Percentiles rank a stretch among this genome's conserved stretches.
phyloP scores from a whole-genome alignment of 1,284 basidiomycete species.

The Irpex lacteus region DNA sequence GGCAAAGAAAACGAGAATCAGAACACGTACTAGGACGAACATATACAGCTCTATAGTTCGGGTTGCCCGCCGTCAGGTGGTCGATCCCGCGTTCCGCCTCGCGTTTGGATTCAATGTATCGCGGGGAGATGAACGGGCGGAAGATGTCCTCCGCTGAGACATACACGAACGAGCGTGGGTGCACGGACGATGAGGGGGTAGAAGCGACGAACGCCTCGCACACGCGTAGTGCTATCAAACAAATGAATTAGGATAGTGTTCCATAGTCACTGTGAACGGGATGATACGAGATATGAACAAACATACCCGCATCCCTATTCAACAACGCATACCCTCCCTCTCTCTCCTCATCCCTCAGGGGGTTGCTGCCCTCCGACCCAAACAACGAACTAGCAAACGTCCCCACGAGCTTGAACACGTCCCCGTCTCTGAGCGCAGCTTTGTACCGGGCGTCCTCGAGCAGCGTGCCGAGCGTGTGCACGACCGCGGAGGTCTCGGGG shows the following conservation, averaged over 20 bases:
- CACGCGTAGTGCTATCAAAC: conserved; percentile 59
- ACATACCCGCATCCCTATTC: conserved; percentile 86
- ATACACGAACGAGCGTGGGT: conserved; percentile 80
- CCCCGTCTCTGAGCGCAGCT: conserved; percentile 54
- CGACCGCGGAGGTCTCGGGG: conserved; percentile 69
- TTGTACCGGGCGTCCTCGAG: conserved; percentile 88
- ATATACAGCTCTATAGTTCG: conserved; percentile 65
- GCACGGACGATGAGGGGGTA: conserved; percentile 28
- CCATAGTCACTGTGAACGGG: neutral
- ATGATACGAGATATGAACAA: conserved; percentile 27
- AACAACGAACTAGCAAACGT: conserved; percentile 39
- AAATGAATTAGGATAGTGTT: neutral
- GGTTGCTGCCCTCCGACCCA: conserved; percentile 50
- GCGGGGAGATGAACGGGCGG: conserved; percentile 78
- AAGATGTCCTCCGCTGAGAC: conserved; percentile 94
- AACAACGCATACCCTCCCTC: conserved; percentile 71
- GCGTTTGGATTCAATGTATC: conserved; percentile 90
- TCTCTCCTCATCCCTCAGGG: conserved; percentile 48
- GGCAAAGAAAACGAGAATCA: neutral
- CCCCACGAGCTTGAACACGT: conserved; percentile 53
- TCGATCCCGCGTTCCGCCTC: conserved; percentile 79
- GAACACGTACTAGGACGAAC: conserved; percentile 76
- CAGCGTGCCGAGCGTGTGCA: conserved; percentile 94
- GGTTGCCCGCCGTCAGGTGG: conserved; percentile 38
- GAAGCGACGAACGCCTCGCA: conserved; percentile 69